A percentile compares a stretch with the other conserved stretches of the same genome.
Conservation (phyloP, 768 basidiomycete species). For the Fomitopsis pulvina region DNA sequence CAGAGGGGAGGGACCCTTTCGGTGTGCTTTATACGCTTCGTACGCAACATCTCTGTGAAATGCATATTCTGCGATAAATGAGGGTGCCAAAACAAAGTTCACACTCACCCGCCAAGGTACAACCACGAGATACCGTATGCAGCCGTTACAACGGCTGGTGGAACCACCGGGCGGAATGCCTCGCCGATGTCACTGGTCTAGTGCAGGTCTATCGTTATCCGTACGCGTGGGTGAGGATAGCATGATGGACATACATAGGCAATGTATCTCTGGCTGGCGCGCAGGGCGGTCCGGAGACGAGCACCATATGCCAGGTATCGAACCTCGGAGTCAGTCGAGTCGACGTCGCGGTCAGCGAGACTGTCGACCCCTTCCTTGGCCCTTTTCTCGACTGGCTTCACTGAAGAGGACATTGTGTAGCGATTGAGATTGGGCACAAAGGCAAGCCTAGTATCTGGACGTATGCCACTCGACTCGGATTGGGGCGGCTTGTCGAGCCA, state of each 20-base stretch:
- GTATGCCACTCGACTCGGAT: slow-evolving; percentile 1
- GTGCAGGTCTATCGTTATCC: slow-evolving; percentile 16
- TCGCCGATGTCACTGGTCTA: slow-evolving; percentile 82
- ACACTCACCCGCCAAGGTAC: slow-evolving; percentile 57
- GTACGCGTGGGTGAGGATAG: background rate
- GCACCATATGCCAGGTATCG: slow-evolving; percentile 76
- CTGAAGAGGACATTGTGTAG: slow-evolving; percentile 13
- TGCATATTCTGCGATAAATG: background rate
- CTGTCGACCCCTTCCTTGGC: slow-evolving; percentile 45
- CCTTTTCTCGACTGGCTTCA: slow-evolving; percentile 15
- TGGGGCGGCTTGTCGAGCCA: background rate
- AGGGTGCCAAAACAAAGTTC: slow-evolving; percentile 2
- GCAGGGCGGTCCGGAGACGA: slow-evolving; percentile 68
- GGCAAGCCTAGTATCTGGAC: background rate
- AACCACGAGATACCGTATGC: slow-evolving; percentile 81
- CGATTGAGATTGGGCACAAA: no score
- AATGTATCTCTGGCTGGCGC: slow-evolving; percentile 64
- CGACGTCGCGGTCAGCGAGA: slow-evolving; percentile 57
- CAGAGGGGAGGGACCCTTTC: slow-evolving; percentile 55
- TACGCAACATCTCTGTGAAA: slow-evolving; percentile 58
- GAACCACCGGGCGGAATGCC: slow-evolving; percentile 74
- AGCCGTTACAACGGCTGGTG: slow-evolving; percentile 62
- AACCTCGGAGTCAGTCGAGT: slow-evolving; percentile 61
- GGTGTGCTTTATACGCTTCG: slow-evolving; percentile 74
- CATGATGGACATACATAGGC: slow-evolving; percentile 52